Evolutionary conservation across 2,329 filamentous ascomycete species (phyloP).

Genomic region (Beauveria asiatica): DNA sequence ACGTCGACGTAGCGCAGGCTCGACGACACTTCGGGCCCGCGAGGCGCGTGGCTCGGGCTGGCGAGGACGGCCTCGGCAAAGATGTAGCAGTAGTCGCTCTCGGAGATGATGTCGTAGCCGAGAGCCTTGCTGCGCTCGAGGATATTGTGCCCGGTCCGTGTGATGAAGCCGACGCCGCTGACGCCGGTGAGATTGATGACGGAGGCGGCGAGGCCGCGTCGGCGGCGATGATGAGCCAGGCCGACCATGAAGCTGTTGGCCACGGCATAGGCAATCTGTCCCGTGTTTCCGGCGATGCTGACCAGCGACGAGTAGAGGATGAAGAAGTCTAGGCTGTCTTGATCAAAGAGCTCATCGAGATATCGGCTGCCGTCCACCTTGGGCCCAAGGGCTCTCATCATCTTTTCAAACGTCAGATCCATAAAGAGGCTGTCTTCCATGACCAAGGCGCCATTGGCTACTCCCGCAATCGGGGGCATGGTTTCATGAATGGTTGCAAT

Average conservation of each 20-base stretch:
- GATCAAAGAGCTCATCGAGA: conserved; percentile 5
- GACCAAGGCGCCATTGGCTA: conserved; percentile 30
- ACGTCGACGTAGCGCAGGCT: conserved; percentile 1
- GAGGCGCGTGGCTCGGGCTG: neutral
- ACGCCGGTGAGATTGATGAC: conserved; percentile 18
- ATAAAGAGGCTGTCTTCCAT: conserved; percentile 20
- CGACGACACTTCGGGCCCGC: conserved; percentile 1
- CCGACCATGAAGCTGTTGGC: conserved; percentile 23
- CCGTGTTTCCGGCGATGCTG: conserved; percentile 2
- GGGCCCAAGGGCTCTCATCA: conserved; percentile 1
- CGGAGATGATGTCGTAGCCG: conserved; percentile 3
- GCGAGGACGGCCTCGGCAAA: conserved; percentile 14
- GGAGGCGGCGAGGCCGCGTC: conserved; percentile 29
- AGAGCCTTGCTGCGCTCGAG: neutral
- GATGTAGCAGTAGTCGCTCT: conserved; percentile 13
- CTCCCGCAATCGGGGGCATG: conserved; percentile 28
- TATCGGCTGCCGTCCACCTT: conserved; percentile 11
- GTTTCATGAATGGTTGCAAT: conserved; percentile 17
- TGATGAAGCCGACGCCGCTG: conserved; percentile 29
- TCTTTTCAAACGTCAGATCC: conserved; percentile 13
- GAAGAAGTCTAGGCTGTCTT: conserved; percentile 10
- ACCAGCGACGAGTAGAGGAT: conserved; percentile 11
- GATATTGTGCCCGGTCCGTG: conserved; percentile 12
- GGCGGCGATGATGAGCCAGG: conserved; percentile 28
- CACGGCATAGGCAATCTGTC: conserved; percentile 13